Conservation (phyloP, 495 filamentous ascomycete species). For the Neurospora terricola region DNA sequence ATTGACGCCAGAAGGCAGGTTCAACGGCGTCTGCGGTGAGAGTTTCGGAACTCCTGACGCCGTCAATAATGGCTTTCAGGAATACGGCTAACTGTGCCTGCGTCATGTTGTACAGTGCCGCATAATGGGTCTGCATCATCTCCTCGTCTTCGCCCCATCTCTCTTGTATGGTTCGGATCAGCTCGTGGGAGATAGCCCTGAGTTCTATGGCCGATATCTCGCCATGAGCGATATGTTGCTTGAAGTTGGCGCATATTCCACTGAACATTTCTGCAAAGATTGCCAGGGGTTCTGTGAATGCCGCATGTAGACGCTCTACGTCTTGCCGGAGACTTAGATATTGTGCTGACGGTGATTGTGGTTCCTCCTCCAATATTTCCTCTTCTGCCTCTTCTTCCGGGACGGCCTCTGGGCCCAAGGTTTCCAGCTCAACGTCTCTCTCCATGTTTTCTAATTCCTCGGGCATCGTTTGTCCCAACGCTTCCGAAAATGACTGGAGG, state of each 20-base stretch:
- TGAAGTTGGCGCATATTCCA: constrained; percentile 5
- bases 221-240: constrained; percentile 8
- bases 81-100: not conserved
- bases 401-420: not conserved
- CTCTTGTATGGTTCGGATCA: not conserved
- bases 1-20: not conserved
- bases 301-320: not conserved
- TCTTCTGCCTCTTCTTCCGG: not conserved
- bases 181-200: not conserved
- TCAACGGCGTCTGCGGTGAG: not conserved
- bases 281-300: not conserved
- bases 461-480: not conserved
- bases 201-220: constrained; percentile 1
- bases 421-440: not conserved
- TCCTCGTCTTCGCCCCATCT: not conserved
- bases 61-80: not conserved
- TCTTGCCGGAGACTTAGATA: not conserved
- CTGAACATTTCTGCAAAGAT: not conserved
- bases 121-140: not conserved
- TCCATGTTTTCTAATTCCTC: not conserved
- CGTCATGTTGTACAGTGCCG: not conserved
- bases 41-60: not conserved
- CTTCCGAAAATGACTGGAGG: not conserved
- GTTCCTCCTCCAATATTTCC: not conserved
- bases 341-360: not conserved